Conservation (phyloP, 176 grass and related monocot species). For the Zoysia japonica region DNA sequence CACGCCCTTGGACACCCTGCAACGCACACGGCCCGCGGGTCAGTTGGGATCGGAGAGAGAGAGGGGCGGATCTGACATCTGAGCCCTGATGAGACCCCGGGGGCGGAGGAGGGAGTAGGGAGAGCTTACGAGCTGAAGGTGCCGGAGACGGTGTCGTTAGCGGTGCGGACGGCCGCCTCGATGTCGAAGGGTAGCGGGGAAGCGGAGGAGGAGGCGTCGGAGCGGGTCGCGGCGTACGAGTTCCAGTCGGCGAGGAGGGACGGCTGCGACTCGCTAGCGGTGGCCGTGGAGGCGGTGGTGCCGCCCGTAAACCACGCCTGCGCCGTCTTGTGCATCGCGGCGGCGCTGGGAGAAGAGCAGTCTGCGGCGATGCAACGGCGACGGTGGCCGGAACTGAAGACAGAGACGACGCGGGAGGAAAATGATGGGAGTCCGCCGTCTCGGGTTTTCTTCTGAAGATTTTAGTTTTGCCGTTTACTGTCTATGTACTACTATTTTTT, state of each 20-base stretch:
- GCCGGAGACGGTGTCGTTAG: conserved; percentile 91
- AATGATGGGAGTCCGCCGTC: background rate
- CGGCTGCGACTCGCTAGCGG: conserved; percentile 44
- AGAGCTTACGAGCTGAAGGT: conserved; percentile 75
- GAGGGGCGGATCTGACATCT: conserved; percentile 12
- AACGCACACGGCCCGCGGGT: background rate
- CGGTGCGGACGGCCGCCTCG: conserved; percentile 80
- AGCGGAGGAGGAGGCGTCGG: conserved; percentile 49
- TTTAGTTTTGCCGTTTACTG: background rate
- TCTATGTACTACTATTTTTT: no score
- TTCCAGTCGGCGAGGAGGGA: conserved; percentile 95
- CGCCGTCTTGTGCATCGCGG: conserved; percentile 76
- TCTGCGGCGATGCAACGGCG: background rate
- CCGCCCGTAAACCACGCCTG: conserved; percentile 90
- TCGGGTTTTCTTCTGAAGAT: background rate
- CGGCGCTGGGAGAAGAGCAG: background rate
- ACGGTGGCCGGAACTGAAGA: background rate
- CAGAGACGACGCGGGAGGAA: background rate
- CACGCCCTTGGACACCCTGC: conserved; percentile 81
- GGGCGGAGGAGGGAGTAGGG: background rate
- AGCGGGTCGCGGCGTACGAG: conserved; percentile 72
- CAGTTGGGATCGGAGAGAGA: background rate
- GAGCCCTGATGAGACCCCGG: background rate
- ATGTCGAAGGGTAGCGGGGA: conserved; percentile 83
- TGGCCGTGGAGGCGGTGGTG: conserved; percentile 11